Evolutionary conservation across 2,329 filamentous ascomycete species (phyloP).

Genomic region (Claviceps humidiphila): DNA sequence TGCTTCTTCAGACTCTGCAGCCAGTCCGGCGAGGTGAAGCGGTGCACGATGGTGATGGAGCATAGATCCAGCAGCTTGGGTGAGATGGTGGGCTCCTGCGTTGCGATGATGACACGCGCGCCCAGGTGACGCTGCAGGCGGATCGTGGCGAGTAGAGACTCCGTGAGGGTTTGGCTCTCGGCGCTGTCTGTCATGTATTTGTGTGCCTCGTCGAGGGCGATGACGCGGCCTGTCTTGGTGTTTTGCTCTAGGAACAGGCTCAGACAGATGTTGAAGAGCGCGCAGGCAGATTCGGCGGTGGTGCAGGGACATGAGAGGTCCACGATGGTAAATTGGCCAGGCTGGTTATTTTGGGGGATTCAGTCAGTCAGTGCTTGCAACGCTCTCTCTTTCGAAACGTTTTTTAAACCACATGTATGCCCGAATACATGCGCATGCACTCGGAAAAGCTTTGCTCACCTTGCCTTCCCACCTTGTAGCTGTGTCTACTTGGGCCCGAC

Average conservation of each 20-base stretch:
- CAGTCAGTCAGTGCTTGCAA: background rate
- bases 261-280: slow-evolving; percentile 60
- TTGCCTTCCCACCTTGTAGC: slow-evolving; percentile 10
- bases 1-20: slow-evolving; percentile 29
- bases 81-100: slow-evolving; percentile 63
- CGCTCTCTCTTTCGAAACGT: background rate
- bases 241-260: slow-evolving; percentile 47
- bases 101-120: slow-evolving; percentile 55
- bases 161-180: slow-evolving; percentile 45
- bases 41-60: slow-evolving; percentile 57
- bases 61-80: slow-evolving; percentile 57
- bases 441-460: slow-evolving; percentile 3
- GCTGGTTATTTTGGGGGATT: slow-evolving; percentile 2
- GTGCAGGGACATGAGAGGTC: slow-evolving; percentile 64
- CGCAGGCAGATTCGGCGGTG: slow-evolving; percentile 51
- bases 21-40: slow-evolving; percentile 57
- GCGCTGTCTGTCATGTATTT: slow-evolving; percentile 52
- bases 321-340: slow-evolving; percentile 30
- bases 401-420: background rate
- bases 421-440: no score
- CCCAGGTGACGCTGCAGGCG: slow-evolving; percentile 59
- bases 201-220: slow-evolving; percentile 67
- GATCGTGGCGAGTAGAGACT: slow-evolving; percentile 48
- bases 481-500: background rate
- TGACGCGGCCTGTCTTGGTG: slow-evolving; percentile 35